Evolutionary conservation across 306 rosid species (phyloP).

Genomic region (Lagenaria siceraria): DNA sequence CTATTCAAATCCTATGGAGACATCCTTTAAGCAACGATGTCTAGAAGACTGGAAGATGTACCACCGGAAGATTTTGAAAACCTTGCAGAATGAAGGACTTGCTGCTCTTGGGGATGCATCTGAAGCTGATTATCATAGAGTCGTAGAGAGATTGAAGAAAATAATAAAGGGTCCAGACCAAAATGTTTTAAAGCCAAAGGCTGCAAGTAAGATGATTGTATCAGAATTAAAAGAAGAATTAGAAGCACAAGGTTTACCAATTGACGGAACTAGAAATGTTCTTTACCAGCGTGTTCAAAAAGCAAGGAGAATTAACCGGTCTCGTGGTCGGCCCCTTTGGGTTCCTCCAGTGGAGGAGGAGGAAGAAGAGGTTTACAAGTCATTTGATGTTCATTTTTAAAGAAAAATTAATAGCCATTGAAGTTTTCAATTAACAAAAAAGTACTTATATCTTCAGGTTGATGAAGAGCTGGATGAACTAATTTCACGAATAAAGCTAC

Average conservation of each 20-base stretch:
- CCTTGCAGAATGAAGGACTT: constrained; percentile 62
- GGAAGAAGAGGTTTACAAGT: constrained; percentile 66
- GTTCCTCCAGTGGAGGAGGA: constrained; percentile 91
- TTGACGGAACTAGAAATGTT: constrained; percentile 90
- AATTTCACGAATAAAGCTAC: constrained; percentile 62
- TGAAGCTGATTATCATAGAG: constrained; percentile 72
- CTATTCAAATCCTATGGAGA: constrained; percentile 86
- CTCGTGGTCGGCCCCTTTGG: constrained; percentile 99
- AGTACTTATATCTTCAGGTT: constrained; percentile 27
- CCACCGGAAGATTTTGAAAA: constrained; percentile 59
- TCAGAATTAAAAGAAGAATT: constrained; percentile 85
- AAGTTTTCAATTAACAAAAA: background rate
- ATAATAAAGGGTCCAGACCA: constrained; percentile 76
- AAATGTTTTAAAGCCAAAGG: constrained; percentile 79
- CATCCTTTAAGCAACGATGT: constrained; percentile 88
- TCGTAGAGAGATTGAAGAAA: constrained; percentile 66
- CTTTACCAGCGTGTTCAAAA: constrained; percentile 99
- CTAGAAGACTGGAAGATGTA: constrained; percentile 55
- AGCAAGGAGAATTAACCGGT: constrained; percentile 93
- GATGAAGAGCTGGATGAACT: constrained; percentile 88
- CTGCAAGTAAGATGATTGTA: constrained; percentile 95
- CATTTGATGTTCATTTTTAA: background rate
- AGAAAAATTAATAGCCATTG: background rate
- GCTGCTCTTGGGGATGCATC: constrained; percentile 67
- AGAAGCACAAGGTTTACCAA: constrained; percentile 90